Evolutionary conservation across 2,329 filamentous ascomycete species (phyloP).

Genomic region (Byssochlamys sp.): DNA sequence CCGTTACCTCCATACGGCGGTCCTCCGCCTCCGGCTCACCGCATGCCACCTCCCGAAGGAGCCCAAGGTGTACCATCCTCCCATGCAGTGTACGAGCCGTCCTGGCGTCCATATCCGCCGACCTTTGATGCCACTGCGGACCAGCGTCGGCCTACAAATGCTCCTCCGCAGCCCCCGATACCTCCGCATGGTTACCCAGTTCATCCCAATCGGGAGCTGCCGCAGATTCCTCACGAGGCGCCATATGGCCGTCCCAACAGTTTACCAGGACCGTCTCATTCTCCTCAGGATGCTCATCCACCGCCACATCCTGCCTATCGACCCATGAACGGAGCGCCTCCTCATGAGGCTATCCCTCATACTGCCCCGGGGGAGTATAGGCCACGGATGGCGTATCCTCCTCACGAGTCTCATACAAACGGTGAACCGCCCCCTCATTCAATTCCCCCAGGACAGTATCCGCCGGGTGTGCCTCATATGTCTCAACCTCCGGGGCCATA

Average conservation of each 20-base stretch:
- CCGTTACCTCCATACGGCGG: slow-evolving; percentile 14
- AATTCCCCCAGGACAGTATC: slow-evolving; percentile 22
- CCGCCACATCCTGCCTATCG: slow-evolving; percentile 18
- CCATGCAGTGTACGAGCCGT: slow-evolving; percentile 21
- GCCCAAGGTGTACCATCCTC: slow-evolving; percentile 17
- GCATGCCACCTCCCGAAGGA: slow-evolving; percentile 22
- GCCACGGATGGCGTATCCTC: slow-evolving; percentile 22
- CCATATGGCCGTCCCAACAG: slow-evolving; percentile 25
- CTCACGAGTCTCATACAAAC: slow-evolving; percentile 20
- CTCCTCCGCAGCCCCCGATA: slow-evolving; percentile 17
- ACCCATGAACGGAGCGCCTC: slow-evolving; percentile 22
- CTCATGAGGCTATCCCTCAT: slow-evolving; percentile 23
- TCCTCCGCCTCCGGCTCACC: slow-evolving; percentile 19
- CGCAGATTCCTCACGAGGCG: slow-evolving; percentile 23
- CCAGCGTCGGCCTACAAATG: slow-evolving; percentile 19
- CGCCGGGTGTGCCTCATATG: slow-evolving; percentile 15
- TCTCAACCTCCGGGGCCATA: slow-evolving; percentile 22
- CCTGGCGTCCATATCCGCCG: slow-evolving; percentile 23
- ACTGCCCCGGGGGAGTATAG: slow-evolving; percentile 26
- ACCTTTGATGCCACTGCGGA: slow-evolving; percentile 20
- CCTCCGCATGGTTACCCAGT: slow-evolving; percentile 20
- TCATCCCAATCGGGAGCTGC: slow-evolving; percentile 25
- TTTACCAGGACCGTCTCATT: slow-evolving; percentile 20
- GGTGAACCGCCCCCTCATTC: slow-evolving; percentile 23
- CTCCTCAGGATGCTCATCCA: slow-evolving; percentile 18